Conservation (phyloP, 495 filamentous ascomycete species). For the Aspergillus kassunensis region DNA sequence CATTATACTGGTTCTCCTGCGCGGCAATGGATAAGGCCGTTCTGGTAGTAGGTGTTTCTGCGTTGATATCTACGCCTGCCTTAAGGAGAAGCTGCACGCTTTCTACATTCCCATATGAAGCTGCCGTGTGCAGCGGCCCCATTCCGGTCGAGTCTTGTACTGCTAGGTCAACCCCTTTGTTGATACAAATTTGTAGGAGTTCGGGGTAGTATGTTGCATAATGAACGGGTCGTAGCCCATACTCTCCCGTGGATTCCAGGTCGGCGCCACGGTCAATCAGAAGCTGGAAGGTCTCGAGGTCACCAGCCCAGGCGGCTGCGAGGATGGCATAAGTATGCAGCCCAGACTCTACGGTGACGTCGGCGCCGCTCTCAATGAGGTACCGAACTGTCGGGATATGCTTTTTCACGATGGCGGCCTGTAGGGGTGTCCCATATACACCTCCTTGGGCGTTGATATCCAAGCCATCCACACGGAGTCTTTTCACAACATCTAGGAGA, state of each 20-base stretch:
- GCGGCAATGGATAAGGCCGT: background rate
- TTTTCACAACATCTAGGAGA: background rate
- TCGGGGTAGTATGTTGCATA: background rate
- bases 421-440: background rate
- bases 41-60: background rate
- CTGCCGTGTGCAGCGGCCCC: background rate
- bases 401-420: background rate
- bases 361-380: background rate
- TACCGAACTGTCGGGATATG: background rate
- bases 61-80: background rate
- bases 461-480: background rate
- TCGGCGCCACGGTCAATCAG: slow-evolving; percentile 2
- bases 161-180: background rate
- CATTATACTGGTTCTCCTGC: background rate
- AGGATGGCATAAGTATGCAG: background rate
- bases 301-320: background rate
- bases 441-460: background rate
- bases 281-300: background rate
- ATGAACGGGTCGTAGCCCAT: background rate
- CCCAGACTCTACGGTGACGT: background rate
- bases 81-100: background rate
- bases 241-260: background rate
- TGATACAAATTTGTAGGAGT: background rate
- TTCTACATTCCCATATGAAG: background rate
- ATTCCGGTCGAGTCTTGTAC: background rate